A percentile compares a stretch with the other conserved stretches of the same genome.
Conservation (phyloP, 2,329 filamentous ascomycete species). For the Colletotrichum sp. region DNA sequence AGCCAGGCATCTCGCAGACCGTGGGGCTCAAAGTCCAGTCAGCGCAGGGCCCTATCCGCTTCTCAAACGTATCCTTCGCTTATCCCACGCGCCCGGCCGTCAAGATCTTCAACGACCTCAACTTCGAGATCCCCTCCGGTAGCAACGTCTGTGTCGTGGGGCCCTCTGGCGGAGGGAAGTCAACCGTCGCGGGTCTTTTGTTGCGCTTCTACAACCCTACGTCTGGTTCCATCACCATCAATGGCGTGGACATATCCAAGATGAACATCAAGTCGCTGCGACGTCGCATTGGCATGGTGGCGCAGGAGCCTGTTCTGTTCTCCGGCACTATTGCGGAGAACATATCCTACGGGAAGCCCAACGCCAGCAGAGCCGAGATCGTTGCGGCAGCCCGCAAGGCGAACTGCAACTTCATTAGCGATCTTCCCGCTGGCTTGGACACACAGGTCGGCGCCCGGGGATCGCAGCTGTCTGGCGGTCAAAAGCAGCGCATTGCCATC, state of each 20-base stretch:
- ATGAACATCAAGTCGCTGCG: slow-evolving; percentile 96
- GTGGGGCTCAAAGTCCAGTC: slow-evolving; percentile 79
- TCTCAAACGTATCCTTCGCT: slow-evolving; percentile 84
- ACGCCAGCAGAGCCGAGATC: slow-evolving; percentile 80
- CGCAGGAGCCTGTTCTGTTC: slow-evolving; percentile 93
- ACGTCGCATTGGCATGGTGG: slow-evolving; percentile 91
- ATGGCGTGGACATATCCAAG: slow-evolving; percentile 79
- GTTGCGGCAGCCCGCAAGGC: slow-evolving; percentile 86
- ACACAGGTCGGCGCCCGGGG: slow-evolving; percentile 92
- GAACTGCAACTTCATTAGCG: slow-evolving; percentile 95
- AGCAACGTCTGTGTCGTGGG: slow-evolving; percentile 97
- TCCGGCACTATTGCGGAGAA: slow-evolving; percentile 86
- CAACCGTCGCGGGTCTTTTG: slow-evolving; percentile 89
- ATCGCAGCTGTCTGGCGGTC: slow-evolving; percentile 91
- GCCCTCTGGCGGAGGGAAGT: slow-evolving; percentile 94
- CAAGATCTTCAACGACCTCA: slow-evolving; percentile 85
- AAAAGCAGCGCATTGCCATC: slow-evolving; percentile 98
- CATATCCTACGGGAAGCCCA: slow-evolving; percentile 87
- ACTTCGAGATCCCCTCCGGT: slow-evolving; percentile 90
- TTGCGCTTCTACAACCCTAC: slow-evolving; percentile 91
- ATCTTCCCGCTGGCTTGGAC: slow-evolving; percentile 94
- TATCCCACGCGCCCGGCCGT: slow-evolving; percentile 95
- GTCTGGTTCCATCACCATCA: slow-evolving; percentile 78
- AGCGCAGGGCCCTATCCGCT: slow-evolving; percentile 87
- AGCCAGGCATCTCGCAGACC: slow-evolving; percentile 86